Evolutionary conservation across 129 eudicot species (phyloP).

Genomic region (Oenanthe sinensis): DNA sequence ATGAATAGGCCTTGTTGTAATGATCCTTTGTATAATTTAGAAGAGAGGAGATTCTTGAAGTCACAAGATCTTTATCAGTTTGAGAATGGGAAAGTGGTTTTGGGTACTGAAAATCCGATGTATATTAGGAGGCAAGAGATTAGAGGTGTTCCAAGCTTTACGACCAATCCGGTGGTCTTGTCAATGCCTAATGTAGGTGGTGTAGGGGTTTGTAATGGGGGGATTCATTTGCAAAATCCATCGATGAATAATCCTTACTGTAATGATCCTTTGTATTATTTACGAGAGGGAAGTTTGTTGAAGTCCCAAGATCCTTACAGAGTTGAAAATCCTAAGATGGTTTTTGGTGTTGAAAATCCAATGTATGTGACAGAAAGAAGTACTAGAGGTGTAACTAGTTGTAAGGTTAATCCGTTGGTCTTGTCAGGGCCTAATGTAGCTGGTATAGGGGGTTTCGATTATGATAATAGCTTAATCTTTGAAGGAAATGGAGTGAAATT

Average conservation of each 20-base stretch:
- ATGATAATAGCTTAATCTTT: constrained; percentile 26
- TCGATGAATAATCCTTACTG: neutral
- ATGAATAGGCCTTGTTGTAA: constrained; percentile 2
- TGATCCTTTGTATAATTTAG: constrained; percentile 7
- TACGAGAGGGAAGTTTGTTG: neutral
- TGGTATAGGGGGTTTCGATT: constrained; percentile 17
- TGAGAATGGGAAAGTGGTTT: neutral
- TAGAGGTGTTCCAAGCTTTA: neutral
- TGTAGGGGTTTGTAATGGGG: neutral
- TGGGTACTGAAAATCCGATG: neutral
- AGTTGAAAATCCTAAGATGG: neutral
- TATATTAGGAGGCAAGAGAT: neutral
- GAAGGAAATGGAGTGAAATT: constrained; percentile 30
- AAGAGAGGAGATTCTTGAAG: neutral
- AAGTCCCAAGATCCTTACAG: constrained; percentile 6
- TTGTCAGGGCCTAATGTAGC: constrained; percentile 1
- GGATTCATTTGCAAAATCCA: constrained; percentile 5
- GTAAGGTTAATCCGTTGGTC: neutral
- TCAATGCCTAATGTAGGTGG: constrained; percentile 1
- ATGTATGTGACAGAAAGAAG: neutral
- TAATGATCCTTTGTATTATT: constrained; percentile 4
- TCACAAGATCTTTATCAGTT: neutral
- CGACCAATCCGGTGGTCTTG: neutral
- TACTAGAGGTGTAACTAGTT: neutral
- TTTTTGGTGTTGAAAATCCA: constrained; percentile 7